These are phyloP conservation scores for Neurospora sp. DNA, from an alignment of 495 filamentous ascomycete genomes.

Conservation along the genomic window DNA sequence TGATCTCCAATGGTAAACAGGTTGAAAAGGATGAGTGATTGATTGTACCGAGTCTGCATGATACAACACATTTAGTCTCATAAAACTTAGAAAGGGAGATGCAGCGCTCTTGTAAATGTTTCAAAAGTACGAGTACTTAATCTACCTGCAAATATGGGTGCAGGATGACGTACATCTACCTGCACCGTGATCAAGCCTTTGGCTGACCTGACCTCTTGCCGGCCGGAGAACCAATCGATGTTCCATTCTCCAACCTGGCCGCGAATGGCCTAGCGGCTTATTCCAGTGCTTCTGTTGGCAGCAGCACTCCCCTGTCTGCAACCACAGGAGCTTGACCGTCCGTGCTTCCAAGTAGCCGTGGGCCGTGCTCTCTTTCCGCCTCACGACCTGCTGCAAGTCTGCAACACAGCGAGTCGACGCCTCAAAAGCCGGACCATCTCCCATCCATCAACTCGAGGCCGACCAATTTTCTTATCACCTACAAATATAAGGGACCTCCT, in stretches of 20 bases:
- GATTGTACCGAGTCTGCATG: too few species aligned
- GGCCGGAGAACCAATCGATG: neutral
- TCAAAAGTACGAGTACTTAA: neutral
- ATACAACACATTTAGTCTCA: neutral
- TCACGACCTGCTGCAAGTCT: neutral
- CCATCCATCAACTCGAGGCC: neutral
- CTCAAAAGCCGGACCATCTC: neutral
- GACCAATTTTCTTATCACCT: neutral
- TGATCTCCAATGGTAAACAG: too few species aligned
- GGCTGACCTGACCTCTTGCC: neutral
- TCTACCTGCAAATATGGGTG: neutral
- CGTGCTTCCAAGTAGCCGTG: neutral
- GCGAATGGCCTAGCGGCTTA: neutral
- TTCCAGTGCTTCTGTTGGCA: neutral
- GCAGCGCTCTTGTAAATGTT: neutral
- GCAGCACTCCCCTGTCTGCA: neutral
- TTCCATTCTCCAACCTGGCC: neutral
- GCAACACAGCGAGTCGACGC: neutral
- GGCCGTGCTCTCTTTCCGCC: neutral
- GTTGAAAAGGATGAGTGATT: too few species aligned
- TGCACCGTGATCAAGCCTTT: too few species aligned
- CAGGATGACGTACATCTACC: neutral
- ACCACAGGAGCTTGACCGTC: neutral
- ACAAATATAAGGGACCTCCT: neutral
- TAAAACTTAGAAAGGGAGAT: neutral